Conservation (phyloP, 768 basidiomycete genomes). For the Glaciozyma martinii region DNA sequence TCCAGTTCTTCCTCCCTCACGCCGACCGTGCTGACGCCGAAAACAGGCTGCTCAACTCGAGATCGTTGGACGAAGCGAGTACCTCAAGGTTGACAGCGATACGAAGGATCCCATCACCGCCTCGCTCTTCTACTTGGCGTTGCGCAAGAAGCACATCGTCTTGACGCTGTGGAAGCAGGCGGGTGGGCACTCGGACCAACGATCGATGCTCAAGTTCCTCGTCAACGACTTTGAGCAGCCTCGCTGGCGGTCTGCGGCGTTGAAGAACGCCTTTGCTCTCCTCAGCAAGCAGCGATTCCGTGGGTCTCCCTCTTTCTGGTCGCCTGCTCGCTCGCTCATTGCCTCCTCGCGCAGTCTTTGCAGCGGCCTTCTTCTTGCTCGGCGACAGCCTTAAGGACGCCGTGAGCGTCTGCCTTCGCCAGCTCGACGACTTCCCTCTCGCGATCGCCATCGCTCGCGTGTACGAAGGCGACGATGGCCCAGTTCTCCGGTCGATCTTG, state of each 20-base stretch:
- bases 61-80: conserved; percentile 80
- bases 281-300: conserved; percentile 75
- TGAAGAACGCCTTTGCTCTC: conserved; percentile 92
- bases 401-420: conserved; percentile 76
- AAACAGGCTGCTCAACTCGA: conserved; percentile 65
- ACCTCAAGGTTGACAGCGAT: conserved; percentile 63
- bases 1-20: not conserved
- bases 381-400: conserved; percentile 83
- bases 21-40: conserved; percentile 36
- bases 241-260: conserved; percentile 82
- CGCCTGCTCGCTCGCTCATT: not conserved
- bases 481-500: conserved; percentile 61
- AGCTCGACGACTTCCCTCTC: conserved; percentile 81
- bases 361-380: conserved; percentile 95
- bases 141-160: conserved; percentile 84
- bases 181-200: conserved; percentile 82
- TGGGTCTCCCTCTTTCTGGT: not conserved
- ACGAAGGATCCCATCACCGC: conserved; percentile 79
- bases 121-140: conserved; percentile 86
- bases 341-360: conserved; percentile 62
- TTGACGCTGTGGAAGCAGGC: conserved; percentile 95
- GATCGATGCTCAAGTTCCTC: conserved; percentile 81
- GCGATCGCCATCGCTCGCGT: conserved; percentile 78
- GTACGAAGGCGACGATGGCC: conserved; percentile 72
- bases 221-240: conserved; percentile 75